Conservation (phyloP, 2,329 filamentous ascomycete genomes). For the Thelonectria discophora region DNA sequence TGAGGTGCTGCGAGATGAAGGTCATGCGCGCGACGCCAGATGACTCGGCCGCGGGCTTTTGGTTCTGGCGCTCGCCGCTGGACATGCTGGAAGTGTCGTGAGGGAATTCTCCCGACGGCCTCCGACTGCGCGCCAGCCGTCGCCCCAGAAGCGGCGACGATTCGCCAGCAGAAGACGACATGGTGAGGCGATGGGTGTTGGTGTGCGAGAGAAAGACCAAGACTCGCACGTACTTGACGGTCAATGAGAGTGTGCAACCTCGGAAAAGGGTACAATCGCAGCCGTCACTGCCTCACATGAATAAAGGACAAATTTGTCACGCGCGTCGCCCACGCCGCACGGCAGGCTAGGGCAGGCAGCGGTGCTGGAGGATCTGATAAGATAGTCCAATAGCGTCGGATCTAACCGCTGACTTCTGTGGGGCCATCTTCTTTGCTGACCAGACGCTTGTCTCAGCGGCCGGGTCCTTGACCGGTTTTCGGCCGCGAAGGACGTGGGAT, state of each 20-base stretch:
- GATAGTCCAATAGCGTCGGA: conserved; percentile 40
- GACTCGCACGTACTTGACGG: neutral
- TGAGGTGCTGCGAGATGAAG: conserved; percentile 57
- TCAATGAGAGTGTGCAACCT: conserved; percentile 1
- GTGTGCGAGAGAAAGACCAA: no score
- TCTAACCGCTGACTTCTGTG: conserved; percentile 32
- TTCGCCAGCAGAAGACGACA: conserved; percentile 22
- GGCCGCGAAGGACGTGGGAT: neutral
- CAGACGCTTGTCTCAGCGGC: conserved; percentile 3
- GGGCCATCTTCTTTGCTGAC: conserved; percentile 9
- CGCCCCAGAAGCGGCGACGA: conserved; percentile 28
- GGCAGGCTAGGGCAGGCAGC: conserved; percentile 11
- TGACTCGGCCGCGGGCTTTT: conserved; percentile 26
- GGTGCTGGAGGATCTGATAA: conserved; percentile 37
- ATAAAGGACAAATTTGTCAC: conserved; percentile 4
- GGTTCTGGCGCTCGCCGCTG: conserved; percentile 2
- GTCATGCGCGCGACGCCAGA: conserved; percentile 63
- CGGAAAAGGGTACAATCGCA: conserved; percentile 2
- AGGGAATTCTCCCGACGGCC: conserved; percentile 19
- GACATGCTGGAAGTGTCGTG: conserved; percentile 9
- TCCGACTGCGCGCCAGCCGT: conserved; percentile 6
- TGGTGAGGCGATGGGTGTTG: neutral
- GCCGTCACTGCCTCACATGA: conserved; percentile 6
- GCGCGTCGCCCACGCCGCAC: neutral
- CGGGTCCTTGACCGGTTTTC: conserved; percentile 9